Evolutionary conservation across 2,329 filamentous ascomycete genomes (phyloP), one percentile per base, ranked within the genome.

Genomic region (Reticulascus tulasneorum): DNA sequence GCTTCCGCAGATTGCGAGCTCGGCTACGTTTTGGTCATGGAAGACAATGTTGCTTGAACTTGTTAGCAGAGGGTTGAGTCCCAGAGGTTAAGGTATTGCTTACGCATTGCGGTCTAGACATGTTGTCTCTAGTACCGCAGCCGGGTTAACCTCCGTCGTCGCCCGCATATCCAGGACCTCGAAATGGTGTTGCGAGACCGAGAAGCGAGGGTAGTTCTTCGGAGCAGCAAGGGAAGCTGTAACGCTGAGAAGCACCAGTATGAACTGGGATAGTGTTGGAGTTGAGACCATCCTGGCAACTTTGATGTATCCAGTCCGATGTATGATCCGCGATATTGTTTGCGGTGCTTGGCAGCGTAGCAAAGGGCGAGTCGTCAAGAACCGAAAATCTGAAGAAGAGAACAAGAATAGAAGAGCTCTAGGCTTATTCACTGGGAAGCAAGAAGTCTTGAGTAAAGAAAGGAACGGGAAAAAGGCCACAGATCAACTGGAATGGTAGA

Each of bases 1-100:
- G 38, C 81, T 65, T 33, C 67, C 64, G 55, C 71, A 75, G 55
- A 73, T 72, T 35, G 51, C 54, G 10, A 73, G 62, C 46, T 71
- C 55, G 7, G 68, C 68, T 10, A 67, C 66, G 41, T 66, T 64
- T 25, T 64, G 62, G 51, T 75, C 71, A 50, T 75, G 70, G 47
- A 64, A 64, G 44, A 65, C 59, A 42, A 71, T 66, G 41, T 63
- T 56, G 7, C 62, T 45, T 25, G 9, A 3, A 10, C 4, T 23
- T 26, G 32, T 51, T 37, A 45, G 38, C n/a, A n/a, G n/a, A 22
- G 23, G 25, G 12, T n/a, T 5, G 19, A 33, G 7, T 9, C 11
- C 28, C 23, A 20, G n/a, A 15, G 16, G 15, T 18, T 12, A 8
- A 18, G 28, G 20, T 23, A 20, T 16, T 21, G 51, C 63, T 51